Evolutionary conservation across 345 rosid species (phyloP), one percentile per base, ranked within the genome.

Genomic region (Boechera divaricarpa): DNA sequence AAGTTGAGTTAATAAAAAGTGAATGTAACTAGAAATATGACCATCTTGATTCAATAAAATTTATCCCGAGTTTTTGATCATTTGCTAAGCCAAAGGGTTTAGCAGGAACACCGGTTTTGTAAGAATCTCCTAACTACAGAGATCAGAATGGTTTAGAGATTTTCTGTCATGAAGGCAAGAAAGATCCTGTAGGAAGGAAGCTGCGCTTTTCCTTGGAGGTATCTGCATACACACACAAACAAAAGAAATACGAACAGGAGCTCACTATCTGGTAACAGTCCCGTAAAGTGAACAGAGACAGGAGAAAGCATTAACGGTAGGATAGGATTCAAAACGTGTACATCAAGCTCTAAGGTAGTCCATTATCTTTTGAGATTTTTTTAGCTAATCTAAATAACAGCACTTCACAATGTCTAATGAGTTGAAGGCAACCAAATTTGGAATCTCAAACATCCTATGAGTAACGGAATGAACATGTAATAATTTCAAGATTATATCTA

Each of bases 191-290:
- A 93, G 18, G 99, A 21, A 21, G 24, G 24, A 91, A 75, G 96
- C 98, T 60, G 97, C 95, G 74, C 84, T 93, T 89, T 88, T 91
- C 79, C 99, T 83, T 7, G 99, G 97, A 35, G 99, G 99, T 88
- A 96, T 96, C 99, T 93, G 94, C 93, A 90, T 52, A 85, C 58
- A 68, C 33, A 81, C 78, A 41, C 28, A 53, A 57, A 66, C 18
- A 38, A 55, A 63, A 55, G 7, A 44, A 74, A 41, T 28, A 67
- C 5, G 10, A 71, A 58, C 41, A 65, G 26, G 11, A 79, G 45
- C 66, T 72, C 24, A 79, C 33, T 42, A 42, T 36, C 42, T 7
- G 26, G 24, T 61, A 76, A 49, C 51, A 38, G 24, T 2, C 41
- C 60, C 16, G 7, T 45, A 35, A 29, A 54, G 55, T 7, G 2